Conservation (phyloP, 805 yeast genomes). For the Monosporozyma aerobia region DNA sequence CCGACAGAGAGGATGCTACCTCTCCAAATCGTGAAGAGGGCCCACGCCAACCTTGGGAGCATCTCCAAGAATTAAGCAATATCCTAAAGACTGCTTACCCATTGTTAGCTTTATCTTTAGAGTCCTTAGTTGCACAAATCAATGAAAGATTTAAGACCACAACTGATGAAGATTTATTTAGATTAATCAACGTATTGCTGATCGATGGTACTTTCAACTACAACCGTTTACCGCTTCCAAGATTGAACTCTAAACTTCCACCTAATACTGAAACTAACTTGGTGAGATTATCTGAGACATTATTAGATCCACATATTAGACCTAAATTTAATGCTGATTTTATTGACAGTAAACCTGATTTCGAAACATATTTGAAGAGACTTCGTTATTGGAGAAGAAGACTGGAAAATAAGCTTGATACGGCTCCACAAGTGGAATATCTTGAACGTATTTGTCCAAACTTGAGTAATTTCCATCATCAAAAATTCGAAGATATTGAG, state of each 20-base stretch:
- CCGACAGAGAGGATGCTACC: slow-evolving; percentile 16
- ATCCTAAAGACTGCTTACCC: slow-evolving; percentile 96
- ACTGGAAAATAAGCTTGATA: slow-evolving; percentile 82
- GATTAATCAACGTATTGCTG: slow-evolving; percentile 82
- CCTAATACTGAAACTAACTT: slow-evolving; percentile 85
- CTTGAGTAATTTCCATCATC: slow-evolving; percentile 93
- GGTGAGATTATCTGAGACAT: slow-evolving; percentile 83
- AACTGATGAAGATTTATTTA: slow-evolving; percentile 92
- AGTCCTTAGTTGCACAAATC: slow-evolving; percentile 91
- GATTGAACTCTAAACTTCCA: slow-evolving; percentile 82
- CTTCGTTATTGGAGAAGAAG: slow-evolving; percentile 89
- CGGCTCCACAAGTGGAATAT: slow-evolving; percentile 70
- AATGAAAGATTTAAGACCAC: slow-evolving; percentile 87
- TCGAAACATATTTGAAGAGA: slow-evolving; percentile 77
- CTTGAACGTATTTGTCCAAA: slow-evolving; percentile 91
- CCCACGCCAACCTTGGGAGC: slow-evolving; percentile 82
- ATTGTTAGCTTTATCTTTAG: slow-evolving; percentile 79
- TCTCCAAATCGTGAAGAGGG: slow-evolving; percentile 13
- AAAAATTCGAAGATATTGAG: slow-evolving; percentile 94
- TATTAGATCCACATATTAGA: slow-evolving; percentile 78
- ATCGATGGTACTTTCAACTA: slow-evolving; percentile 90
- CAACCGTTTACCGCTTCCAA: slow-evolving; percentile 77
- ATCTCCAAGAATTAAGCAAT: slow-evolving; percentile 87
- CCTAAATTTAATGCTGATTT: slow-evolving; percentile 89
- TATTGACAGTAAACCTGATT: slow-evolving; percentile 74